Percentiles rank a stretch among this genome's conserved stretches.
Conservation (phyloP, 2,329 filamentous ascomycete species). For the Scedosporium boydii region DNA sequence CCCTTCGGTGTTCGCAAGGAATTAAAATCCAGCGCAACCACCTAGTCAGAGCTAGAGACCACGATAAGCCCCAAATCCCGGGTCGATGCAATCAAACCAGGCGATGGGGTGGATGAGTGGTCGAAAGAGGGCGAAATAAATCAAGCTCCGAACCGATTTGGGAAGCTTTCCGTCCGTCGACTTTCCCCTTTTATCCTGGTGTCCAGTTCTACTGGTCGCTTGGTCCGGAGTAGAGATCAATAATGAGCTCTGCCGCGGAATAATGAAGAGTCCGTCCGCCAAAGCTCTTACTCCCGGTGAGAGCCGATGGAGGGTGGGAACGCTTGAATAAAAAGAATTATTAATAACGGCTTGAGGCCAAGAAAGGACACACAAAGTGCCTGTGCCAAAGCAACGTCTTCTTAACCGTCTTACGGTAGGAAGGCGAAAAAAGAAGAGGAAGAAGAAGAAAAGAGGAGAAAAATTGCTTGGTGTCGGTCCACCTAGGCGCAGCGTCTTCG, state of each 20-base stretch:
- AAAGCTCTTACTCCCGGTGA: slow-evolving; percentile 1
- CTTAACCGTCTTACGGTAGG: background rate
- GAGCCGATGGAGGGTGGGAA: background rate
- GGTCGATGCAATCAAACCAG: background rate
- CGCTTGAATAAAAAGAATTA: background rate
- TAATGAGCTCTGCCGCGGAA: slow-evolving; percentile 4
- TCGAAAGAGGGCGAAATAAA: background rate
- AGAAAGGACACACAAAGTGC: background rate
- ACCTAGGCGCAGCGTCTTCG: background rate
- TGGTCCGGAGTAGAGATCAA: background rate
- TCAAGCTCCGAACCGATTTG: slow-evolving; percentile 1
- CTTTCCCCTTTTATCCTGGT: slow-evolving; percentile 5
- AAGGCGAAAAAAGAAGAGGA: background rate
- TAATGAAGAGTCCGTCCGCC: slow-evolving; percentile 1
- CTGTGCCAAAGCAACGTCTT: background rate
- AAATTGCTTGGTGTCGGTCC: background rate
- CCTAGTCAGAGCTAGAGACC: background rate
- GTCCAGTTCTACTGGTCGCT: slow-evolving; percentile 1
- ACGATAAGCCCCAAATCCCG: slow-evolving; percentile 1
- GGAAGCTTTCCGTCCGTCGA: slow-evolving; percentile 5
- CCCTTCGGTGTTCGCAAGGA: background rate
- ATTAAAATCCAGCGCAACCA: background rate
- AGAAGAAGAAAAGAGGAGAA: background rate
- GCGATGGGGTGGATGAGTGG: background rate
- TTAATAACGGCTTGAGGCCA: background rate